Percentiles rank a stretch among this genome's conserved stretches.
Evolutionary conservation across 768 basidiomycete genomes (phyloP).

Genomic region (Goffeauzyma gilvescens): DNA sequence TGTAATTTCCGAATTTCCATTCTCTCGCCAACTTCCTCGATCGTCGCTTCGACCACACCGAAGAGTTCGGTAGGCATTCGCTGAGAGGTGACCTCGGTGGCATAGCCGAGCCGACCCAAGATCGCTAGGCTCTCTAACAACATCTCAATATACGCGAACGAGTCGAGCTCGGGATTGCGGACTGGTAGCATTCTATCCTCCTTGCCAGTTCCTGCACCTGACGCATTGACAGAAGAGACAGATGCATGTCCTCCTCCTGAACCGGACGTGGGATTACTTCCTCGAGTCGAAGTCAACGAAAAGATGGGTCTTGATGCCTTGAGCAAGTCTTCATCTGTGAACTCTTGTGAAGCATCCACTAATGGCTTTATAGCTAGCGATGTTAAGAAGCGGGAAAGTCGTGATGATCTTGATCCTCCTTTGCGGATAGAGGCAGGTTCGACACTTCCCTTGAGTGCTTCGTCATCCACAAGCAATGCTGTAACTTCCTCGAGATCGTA

Average conservation of each 20-base stretch:
- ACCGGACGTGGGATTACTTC: background rate
- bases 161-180: conserved; percentile 71
- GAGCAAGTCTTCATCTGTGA: too few relatives aligned
- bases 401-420: too few relatives aligned
- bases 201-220: background rate
- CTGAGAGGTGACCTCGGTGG: conserved; percentile 65
- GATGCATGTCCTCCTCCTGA: background rate
- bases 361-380: too few relatives aligned
- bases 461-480: too few relatives aligned
- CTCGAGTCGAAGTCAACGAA: too few relatives aligned
- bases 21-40: conserved; percentile 71
- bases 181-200: background rate
- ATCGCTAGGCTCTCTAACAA: conserved; percentile 82
- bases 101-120: conserved; percentile 66
- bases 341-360: too few relatives aligned
- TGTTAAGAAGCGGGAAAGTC: too few relatives aligned
- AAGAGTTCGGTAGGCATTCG: conserved; percentile 68
- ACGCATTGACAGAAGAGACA: background rate
- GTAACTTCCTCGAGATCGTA: too few relatives aligned
- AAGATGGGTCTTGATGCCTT: too few relatives aligned
- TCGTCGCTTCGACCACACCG: conserved; percentile 60
- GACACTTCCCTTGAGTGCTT: too few relatives aligned
- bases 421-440: background rate
- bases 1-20: conserved; percentile 6
- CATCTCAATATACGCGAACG: conserved; percentile 80